Conservation (phyloP, 2,329 filamentous ascomycete genomes). For the Trichoderma asperellum region DNA sequence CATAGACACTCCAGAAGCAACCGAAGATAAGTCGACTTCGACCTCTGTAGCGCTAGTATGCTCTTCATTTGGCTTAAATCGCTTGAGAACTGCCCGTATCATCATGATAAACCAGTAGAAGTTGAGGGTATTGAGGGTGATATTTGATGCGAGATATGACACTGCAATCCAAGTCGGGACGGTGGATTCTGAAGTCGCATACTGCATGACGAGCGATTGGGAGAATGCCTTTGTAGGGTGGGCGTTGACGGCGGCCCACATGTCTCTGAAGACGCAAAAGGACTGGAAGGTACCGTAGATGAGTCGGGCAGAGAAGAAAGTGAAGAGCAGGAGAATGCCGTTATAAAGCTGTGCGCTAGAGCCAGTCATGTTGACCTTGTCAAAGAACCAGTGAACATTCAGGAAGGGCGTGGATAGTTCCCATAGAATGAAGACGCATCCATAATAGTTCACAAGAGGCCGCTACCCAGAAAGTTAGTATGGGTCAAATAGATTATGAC, state of each 20-base stretch:
- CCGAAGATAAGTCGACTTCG: constrained; percentile 39
- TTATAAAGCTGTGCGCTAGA: constrained; percentile 75
- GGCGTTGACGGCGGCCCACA: constrained; percentile 58
- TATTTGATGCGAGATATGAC: constrained; percentile 70
- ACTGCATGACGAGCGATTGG: constrained; percentile 42
- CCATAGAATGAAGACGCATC: constrained; percentile 80
- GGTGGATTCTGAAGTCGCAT: constrained; percentile 51
- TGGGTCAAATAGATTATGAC: neutral
- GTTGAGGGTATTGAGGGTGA: constrained; percentile 75
- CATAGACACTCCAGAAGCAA: constrained; percentile 38
- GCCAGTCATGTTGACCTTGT: constrained; percentile 82
- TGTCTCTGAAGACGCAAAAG: constrained; percentile 69
- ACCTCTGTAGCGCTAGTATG: constrained; percentile 37
- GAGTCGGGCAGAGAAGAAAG: constrained; percentile 77
- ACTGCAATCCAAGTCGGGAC: constrained; percentile 72
- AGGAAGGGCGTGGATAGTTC: constrained; percentile 84
- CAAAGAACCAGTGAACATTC: constrained; percentile 91
- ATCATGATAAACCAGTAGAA: constrained; percentile 88
- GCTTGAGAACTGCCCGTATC: constrained; percentile 76
- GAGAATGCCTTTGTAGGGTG: constrained; percentile 42
- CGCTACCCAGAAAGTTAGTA: constrained; percentile 54
- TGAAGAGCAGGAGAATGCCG: constrained; percentile 70
- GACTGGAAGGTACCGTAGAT: constrained; percentile 78
- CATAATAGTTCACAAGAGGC: constrained; percentile 85
- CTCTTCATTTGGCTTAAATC: constrained; percentile 62